Evolutionary conservation across 1,139 yeast species (phyloP).

Genomic region (Groenewaldozyma sp.): DNA sequence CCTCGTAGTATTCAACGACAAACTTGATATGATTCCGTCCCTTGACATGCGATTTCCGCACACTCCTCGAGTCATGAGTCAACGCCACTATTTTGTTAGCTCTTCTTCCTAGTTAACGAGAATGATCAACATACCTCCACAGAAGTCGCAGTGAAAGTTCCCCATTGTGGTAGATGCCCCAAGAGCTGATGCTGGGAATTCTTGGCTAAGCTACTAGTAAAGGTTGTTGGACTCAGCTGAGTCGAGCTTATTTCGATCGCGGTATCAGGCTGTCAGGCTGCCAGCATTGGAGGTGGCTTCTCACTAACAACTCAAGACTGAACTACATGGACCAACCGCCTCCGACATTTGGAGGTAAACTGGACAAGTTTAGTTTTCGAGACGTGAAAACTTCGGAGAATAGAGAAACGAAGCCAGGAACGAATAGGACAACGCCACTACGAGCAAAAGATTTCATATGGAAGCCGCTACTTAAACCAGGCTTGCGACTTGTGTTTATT

Average conservation of each 20-base stretch:
- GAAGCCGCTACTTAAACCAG: conserved; percentile 29
- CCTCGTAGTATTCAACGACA: conserved; percentile 70
- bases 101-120: conserved; percentile 3
- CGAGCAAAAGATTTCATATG: conserved; percentile 19
- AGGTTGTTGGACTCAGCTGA: too few relatives aligned
- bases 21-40: conserved; percentile 73
- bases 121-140: conserved; percentile 40
- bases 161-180: background rate
- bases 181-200: too few relatives aligned
- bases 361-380: conserved; percentile 36
- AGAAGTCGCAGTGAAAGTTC: conserved; percentile 54
- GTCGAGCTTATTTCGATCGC: too few relatives aligned
- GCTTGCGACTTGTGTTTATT: conserved; percentile 42
- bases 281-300: too few relatives aligned
- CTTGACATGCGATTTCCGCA: conserved; percentile 68
- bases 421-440: background rate
- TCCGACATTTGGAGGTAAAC: background rate
- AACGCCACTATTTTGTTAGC: conserved; percentile 39
- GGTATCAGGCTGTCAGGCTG: too few relatives aligned
- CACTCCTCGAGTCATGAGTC: conserved; percentile 85
- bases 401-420: background rate
- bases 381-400: too few relatives aligned
- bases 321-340: conserved; percentile 9
- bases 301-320: too few relatives aligned
- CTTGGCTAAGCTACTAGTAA: too few relatives aligned